Base-by-base conservation (phyloP, 108 stramenopile genomes). In the Fistulifera pelliculosa region DNA sequence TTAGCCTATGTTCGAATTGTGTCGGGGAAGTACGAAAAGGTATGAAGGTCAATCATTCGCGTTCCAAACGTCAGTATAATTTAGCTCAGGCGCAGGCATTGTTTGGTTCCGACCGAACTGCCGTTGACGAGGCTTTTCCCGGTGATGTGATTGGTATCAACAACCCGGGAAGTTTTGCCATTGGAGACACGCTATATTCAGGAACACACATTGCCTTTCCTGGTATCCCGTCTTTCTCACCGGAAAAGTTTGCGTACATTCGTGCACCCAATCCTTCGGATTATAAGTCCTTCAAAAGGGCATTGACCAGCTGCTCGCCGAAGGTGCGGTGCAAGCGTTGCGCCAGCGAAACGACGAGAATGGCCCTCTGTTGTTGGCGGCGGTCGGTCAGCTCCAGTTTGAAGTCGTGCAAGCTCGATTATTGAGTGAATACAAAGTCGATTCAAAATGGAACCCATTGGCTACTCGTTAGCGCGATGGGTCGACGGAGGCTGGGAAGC, bases 81-180 rank as follows among this genome's bases (percentile, higher is more conserved):
- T 64, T 97, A 38, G 79, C 93, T n/a, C 89, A 90, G 48, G 96
- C 96, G n/a, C 90, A 93, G 39, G 81, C 82, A 47, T 55, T 97
- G 19, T 97, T 97, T 71, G 96, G 93, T 38, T 80, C 83, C 21
- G 93, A 92, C 61, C 80, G 93, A 11, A 81, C 87, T 59, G 71
- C 83, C 5, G 75, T 97, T 2, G 87, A 92, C 22, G 63, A 77
- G 45, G 96, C 96, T 17, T 97, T 81, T 71, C 96, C 96, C 8
- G 96, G 96, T 7, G 94, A 97, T 58, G 87, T 97, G 24, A 94
- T 97, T 62, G 96, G 96, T 23, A 90, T 97, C 54, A 95, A 97
- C 72, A 97, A 97, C 62, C 96, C 94, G 4, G 94, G 94, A 38
- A 77, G 76, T 50, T 91, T 90, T 70, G 83, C 83, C 19, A 91